phyloP scores from a whole-genome alignment of 129 eudicot genomes.

The Flaveria sonorensis region DNA sequence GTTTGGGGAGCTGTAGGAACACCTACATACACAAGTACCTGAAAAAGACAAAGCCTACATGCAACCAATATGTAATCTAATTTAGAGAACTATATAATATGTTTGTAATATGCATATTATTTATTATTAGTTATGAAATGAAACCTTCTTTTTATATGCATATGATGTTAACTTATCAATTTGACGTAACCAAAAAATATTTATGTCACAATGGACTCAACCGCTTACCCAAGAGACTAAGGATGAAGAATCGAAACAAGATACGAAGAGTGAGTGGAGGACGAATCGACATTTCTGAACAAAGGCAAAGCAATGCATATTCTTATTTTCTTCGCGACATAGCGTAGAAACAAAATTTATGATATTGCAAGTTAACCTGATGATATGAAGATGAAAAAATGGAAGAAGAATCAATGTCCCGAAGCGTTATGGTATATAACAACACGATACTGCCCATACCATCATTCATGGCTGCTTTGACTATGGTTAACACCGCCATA shows the following conservation, averaged over 20 bases:
- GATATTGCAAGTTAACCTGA: not conserved
- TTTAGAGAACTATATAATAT: too few relatives aligned
- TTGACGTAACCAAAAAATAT: not conserved
- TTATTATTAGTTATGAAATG: too few relatives aligned
- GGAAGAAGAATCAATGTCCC: conserved; percentile 34
- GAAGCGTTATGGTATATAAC: conserved; percentile 41
- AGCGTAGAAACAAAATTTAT: too few relatives aligned
- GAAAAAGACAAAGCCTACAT: conserved; percentile 37
- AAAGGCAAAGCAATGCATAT: not conserved
- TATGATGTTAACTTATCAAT: too few relatives aligned
- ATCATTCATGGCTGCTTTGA: conserved; percentile 38
- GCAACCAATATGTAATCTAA: not conserved
- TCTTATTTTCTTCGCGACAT: too few relatives aligned
- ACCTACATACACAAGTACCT: conserved; percentile 27
- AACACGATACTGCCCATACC: conserved; percentile 36
- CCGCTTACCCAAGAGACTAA: conserved; percentile 44
- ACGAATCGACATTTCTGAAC: conserved; percentile 24
- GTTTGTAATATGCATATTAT: too few relatives aligned
- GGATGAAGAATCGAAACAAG: conserved; percentile 40
- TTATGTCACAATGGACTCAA: not conserved
- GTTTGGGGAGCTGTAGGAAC: conserved; percentile 40
- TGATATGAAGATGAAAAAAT: conserved; percentile 17
- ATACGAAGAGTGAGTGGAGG: conserved; percentile 32
- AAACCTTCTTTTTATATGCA: too few relatives aligned
- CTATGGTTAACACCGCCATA: conserved; percentile 27